Evolutionary conservation across 805 yeast species (phyloP).

Genomic region (Metschnikowia dekortorum): DNA sequence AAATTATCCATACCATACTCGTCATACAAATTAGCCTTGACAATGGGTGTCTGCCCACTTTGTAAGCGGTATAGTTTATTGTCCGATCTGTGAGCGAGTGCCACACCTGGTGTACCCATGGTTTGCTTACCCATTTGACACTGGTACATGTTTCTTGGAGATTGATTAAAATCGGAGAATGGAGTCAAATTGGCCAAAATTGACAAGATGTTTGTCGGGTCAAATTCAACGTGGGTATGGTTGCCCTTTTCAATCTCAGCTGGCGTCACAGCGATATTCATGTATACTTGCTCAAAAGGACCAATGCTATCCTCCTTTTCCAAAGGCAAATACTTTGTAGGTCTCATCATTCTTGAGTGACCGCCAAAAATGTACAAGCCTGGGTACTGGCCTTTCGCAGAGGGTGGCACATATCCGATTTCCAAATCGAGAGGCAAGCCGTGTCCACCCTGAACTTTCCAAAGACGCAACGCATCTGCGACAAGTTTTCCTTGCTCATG

Average conservation of each 20-base stretch:
- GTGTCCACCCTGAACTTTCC: conserved; percentile 82
- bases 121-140: conserved; percentile 99
- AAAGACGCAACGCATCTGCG: conserved; percentile 84
- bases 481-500: conserved; percentile 82
- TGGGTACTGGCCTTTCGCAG: conserved; percentile 93
- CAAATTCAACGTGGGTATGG: conserved; percentile 90
- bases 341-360: conserved; percentile 91
- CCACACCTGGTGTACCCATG: conserved; percentile 99
- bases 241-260: conserved; percentile 76
- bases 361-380: conserved; percentile 92
- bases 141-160: conserved; percentile 99
- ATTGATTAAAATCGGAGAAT: conserved; percentile 96
- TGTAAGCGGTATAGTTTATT: conserved; percentile 91
- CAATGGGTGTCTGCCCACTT: conserved; percentile 96
- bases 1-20: conserved; percentile 97
- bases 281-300: conserved; percentile 96
- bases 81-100: conserved; percentile 85
- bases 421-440: conserved; percentile 85
- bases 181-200: conserved; percentile 97
- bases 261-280: conserved; percentile 94
- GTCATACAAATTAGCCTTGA: conserved; percentile 87
- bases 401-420: conserved; percentile 95
- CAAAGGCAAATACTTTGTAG: conserved; percentile 85
- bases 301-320: conserved; percentile 85
- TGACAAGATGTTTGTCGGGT: conserved; percentile 92